Percentiles rank a stretch among this genome's conserved stretches.
These are phyloP conservation scores for Eucalyptus cloeziana DNA, from an alignment of 345 rosid species.

Conservation along the genomic window DNA sequence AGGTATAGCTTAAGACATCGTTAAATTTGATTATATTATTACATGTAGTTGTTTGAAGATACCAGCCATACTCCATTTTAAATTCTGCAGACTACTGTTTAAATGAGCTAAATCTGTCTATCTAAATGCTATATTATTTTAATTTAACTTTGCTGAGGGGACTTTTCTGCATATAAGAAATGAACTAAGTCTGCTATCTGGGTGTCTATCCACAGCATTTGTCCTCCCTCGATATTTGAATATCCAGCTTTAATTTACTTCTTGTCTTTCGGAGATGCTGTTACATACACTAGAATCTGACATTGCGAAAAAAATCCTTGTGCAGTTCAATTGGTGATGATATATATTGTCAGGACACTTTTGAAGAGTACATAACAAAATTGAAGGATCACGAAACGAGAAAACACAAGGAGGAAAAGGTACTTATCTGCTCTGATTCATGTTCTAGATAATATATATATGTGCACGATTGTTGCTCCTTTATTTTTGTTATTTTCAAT, in stretches of 20 bases:
- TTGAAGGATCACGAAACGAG: constrained; percentile 59
- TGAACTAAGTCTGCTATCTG: not conserved
- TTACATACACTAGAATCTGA: not conserved
- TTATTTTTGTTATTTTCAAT: not conserved
- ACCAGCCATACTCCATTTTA: not conserved
- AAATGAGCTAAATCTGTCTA: not conserved
- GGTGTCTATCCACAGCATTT: not conserved
- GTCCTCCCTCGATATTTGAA: not conserved
- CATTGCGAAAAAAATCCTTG: not conserved
- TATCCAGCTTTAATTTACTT: not conserved
- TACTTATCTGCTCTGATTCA: not conserved
- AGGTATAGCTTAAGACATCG: constrained; percentile 27
- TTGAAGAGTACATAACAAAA: constrained; percentile 51
- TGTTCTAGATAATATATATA: not conserved
- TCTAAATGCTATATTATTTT: not conserved
- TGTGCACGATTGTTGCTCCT: not conserved
- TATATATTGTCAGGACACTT: constrained; percentile 45
- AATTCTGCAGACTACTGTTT: not conserved
- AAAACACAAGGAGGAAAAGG: constrained; percentile 67
- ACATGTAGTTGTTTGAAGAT: not conserved
- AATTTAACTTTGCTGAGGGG: not conserved
- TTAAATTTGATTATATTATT: not conserved
- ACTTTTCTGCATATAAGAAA: not conserved
- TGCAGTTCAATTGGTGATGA: constrained; percentile 71
- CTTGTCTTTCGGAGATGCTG: not conserved